Evolutionary conservation across 768 basidiomycete genomes (phyloP).

Genomic region (Postia placenta): DNA sequence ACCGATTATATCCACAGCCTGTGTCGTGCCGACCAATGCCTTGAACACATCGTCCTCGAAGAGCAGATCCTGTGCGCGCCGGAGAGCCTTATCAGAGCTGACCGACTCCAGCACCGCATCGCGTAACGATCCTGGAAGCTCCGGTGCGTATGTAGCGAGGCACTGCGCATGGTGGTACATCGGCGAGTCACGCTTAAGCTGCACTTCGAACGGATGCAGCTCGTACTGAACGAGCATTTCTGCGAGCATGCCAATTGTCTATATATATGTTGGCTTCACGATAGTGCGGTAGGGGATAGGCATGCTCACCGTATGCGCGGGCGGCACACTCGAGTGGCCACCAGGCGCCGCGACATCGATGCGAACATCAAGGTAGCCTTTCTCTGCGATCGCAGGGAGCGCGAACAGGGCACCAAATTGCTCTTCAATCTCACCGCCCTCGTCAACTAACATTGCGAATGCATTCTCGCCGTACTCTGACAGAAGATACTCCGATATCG

Average conservation of each 20-base stretch:
- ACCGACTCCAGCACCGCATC: conserved; percentile 41
- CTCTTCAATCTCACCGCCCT: conserved; percentile 52
- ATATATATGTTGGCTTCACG: no score
- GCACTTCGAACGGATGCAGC: conserved; percentile 46
- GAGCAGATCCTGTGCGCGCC: conserved; percentile 40
- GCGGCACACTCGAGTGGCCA: conserved; percentile 85
- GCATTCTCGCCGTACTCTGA: conserved; percentile 62
- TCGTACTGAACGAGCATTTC: conserved; percentile 65
- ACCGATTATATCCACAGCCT: conserved; percentile 62
- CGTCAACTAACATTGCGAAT: conserved; percentile 80
- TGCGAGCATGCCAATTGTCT: conserved; percentile 52
- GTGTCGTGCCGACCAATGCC: conserved; percentile 61
- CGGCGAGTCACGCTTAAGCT: conserved; percentile 51
- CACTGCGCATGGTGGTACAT: conserved; percentile 61
- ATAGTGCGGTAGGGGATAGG: no score
- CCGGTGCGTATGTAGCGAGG: conserved; percentile 52
- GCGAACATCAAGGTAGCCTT: conserved; percentile 58
- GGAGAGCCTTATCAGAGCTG: conserved; percentile 45
- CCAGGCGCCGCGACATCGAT: conserved; percentile 67
- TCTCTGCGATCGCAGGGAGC: conserved; percentile 62
- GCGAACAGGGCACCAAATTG: conserved; percentile 52
- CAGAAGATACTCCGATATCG: conserved; percentile 42
- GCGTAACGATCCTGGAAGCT: conserved; percentile 43
- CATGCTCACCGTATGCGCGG: conserved; percentile 60
- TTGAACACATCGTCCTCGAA: conserved; percentile 29